phyloP scores from a whole-genome alignment of 2,329 filamentous ascomycete genomes.

The Dothideomycetes sp. region DNA sequence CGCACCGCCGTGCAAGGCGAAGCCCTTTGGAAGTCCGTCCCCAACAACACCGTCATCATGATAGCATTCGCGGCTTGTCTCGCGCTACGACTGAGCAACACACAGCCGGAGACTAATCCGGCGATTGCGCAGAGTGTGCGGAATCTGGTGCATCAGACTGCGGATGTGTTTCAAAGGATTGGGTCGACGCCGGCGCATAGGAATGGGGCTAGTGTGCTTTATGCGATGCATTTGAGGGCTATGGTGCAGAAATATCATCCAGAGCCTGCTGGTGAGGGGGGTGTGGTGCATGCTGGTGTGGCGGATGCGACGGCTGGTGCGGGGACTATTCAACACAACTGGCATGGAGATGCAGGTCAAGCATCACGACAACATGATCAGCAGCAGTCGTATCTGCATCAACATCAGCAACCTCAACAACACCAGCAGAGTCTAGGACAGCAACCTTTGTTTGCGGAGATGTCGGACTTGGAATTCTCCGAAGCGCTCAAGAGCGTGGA shows the following conservation, averaged over 20 bases:
- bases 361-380: no score
- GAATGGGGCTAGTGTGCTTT: neutral
- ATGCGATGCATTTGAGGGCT: neutral
- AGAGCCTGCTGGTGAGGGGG: neutral
- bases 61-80: neutral
- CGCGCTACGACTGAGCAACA: neutral
- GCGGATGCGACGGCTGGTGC: no score
- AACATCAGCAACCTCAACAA: neutral
- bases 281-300: no score
- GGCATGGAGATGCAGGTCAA: no score
- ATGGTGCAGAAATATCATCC: neutral
- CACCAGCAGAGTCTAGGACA: neutral
- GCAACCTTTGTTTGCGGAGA: neutral
- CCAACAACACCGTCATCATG: neutral
- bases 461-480: neutral
- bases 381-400: neutral
- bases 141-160: neutral
- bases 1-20: neutral
- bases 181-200: neutral
- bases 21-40: neutral
- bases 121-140: neutral
- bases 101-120: neutral
- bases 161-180: neutral
- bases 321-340: no score
- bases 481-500: neutral